Percentiles rank a stretch among this genome's conserved stretches.
Conservation (phyloP, 495 filamentous ascomycete species). For the Hapsidospora chrysogenum region DNA sequence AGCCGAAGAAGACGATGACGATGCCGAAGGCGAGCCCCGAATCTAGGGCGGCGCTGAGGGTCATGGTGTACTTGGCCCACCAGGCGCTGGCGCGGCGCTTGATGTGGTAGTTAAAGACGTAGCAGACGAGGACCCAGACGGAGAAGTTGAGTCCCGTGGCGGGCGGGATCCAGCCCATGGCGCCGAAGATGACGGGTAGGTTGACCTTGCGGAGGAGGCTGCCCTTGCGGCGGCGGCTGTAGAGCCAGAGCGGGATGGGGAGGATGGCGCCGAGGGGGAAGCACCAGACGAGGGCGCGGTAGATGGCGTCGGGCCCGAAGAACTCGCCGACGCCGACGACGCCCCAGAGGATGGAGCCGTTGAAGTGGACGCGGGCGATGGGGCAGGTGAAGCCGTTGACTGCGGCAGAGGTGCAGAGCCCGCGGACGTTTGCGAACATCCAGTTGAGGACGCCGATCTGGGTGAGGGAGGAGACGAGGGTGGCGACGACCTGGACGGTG, state of each 20-base stretch:
- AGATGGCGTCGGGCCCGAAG: conserved; percentile 57
- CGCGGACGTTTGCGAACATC: conserved; percentile 67
- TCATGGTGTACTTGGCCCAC: conserved; percentile 89
- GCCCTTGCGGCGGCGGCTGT: conserved; percentile 29
- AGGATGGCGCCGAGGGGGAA: conserved; percentile 57
- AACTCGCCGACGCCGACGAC: conserved; percentile 65
- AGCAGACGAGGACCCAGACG: conserved; percentile 69
- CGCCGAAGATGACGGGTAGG: conserved; percentile 56
- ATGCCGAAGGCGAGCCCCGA: conserved; percentile 66
- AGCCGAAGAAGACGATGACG: conserved; percentile 67
- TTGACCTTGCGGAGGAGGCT: conserved; percentile 47
- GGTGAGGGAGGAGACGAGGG: conserved; percentile 58
- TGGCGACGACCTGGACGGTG: conserved; percentile 64
- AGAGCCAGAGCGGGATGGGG: conserved; percentile 49
- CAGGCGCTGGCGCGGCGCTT: conserved; percentile 46
- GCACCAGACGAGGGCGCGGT: conserved; percentile 56
- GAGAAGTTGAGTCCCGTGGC: conserved; percentile 75
- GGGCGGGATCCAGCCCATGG: conserved; percentile 65
- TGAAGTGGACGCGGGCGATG: conserved; percentile 77
- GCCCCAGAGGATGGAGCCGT: conserved; percentile 78
- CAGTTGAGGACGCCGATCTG: conserved; percentile 76
- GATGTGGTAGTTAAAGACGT: conserved; percentile 63
- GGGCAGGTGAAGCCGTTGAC: conserved; percentile 80
- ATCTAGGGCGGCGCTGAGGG: conserved; percentile 64
- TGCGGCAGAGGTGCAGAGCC: conserved; percentile 60